Base-by-base conservation (phyloP, 495 filamentous ascomycete genomes). In the Podospora pseudocomata region DNA sequence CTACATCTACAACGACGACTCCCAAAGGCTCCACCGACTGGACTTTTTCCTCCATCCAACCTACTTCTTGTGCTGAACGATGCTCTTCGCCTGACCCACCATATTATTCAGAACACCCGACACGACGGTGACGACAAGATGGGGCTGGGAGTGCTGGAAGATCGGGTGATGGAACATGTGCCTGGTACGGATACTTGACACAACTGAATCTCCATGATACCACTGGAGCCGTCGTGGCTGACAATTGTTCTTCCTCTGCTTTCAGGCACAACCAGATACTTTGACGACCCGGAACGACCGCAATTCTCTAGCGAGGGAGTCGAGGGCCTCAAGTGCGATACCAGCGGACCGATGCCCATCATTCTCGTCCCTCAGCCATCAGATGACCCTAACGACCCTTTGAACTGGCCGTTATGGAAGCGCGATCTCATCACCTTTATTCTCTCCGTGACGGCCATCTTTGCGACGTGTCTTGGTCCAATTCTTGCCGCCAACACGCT, bases 391-490 rank as follows among this genome's bases (percentile, higher is more conserved):
- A 91, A 93, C 72, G 91, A 94, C 74, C 91, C 91, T 4, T 75
- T 83, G 32, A 97, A 97, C 76, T 97, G 93, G 93, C 89, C 94
- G 55, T 75, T 94, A 70, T 94, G 91, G 91, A 88, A 88, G 72
- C 91, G 93, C 72, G 93, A 97, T 70, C 70, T 89, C 57, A 93
- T 95, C 72, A 88, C 92, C 68, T 79, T 87, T 66, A 86, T 91
- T 67, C 85, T 97, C 20, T 97, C 90, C 56, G 78, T 93, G 67
- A 83, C 89, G 27, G 89, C 92, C 55, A 89, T 97, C 64, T 91
- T 94, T 69, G 92, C 91, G 53, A 89, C 91, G 13, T 88, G 89
- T 0, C 86, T 94, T 5, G 91, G 88, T 55, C 92, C 94, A 3
- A 87, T 97, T 62, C 88, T 97, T 73, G 94, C 94, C 34, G 91